phyloP scores from a whole-genome alignment of 306 rosid genomes.

The Purshia tridentata region DNA sequence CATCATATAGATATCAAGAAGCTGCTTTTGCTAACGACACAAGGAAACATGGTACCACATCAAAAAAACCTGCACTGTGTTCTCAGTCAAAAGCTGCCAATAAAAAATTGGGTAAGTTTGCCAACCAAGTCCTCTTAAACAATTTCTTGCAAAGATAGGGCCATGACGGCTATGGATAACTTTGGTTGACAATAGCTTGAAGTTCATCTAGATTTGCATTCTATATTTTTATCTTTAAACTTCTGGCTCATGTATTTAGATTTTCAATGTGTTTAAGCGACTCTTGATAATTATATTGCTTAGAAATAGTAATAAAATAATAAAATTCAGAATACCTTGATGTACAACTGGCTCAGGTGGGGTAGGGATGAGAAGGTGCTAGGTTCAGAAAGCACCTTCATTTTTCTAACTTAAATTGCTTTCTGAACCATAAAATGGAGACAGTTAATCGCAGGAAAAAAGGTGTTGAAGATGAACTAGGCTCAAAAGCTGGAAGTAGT shows the following conservation, averaged over 20 bases:
- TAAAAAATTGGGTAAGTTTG: conserved; percentile 67
- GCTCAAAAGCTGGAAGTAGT: conserved; percentile 57
- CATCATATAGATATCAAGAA: conserved; percentile 50
- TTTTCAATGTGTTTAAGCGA: not conserved
- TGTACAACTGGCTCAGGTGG: not conserved
- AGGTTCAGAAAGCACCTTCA: not conserved
- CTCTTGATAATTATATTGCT: not conserved
- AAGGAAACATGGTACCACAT: conserved; percentile 53
- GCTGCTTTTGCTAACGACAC: conserved; percentile 46
- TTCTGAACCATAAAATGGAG: conserved; percentile 40
- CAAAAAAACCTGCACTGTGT: conserved; percentile 52
- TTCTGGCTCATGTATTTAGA: not conserved
- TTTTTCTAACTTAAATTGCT: conserved; percentile 15
- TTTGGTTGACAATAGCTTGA: not conserved
- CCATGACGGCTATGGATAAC: not conserved
- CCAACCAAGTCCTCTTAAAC: not conserved
- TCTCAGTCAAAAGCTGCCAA: conserved; percentile 54
- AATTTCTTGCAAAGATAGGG: conserved; percentile 3
- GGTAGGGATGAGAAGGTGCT: not conserved
- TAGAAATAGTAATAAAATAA: not conserved
- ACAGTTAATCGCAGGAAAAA: conserved; percentile 55
- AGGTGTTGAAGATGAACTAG: conserved; percentile 57
- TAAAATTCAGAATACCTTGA: not conserved
- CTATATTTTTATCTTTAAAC: not conserved
- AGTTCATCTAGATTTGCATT: not conserved